Evolutionary conservation across 176 grass and related monocot genomes (phyloP), one percentile per base, ranked within the genome.

Genomic region (Secale cereale): DNA sequence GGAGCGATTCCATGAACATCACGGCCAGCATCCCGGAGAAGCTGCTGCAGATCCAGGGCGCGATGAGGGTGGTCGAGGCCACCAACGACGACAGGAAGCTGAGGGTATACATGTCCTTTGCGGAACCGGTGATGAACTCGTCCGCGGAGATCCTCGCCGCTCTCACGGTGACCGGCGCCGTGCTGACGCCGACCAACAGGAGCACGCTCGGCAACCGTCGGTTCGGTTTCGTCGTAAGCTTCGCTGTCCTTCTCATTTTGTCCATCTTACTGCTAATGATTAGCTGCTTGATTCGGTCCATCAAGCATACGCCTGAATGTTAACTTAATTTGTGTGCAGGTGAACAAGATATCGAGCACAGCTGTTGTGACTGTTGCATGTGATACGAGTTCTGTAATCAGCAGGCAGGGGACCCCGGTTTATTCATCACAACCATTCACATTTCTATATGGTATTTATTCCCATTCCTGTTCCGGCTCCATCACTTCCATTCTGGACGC

Each of bases 361-460:
- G 69, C 87, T 41, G 57, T 95, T 62, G 91, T 98, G 27, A 94
- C 91, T 1, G 65, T 98, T 23, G 79, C 77, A 65, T 94, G 89
- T 12, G 83, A 95, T 27, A 35, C 86, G 30, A 84, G 54, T n/a
- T 88, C 87, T 7, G 86, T 98, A 76, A 98, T 95, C 45, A 95
- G 96, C 88, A 90, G 96, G 86, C 96, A 98, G 65, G 91, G 93
- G 30, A 98, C 91, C 60, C 96, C 93, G 1, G 74, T 94, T 79
- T 67, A 57, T 80, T 82, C 86, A 46, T 85, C 86, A 64, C 65
- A 95, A 14, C 83, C 96, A n/a, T 70, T 92, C 48, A 86, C 89
- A 15, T 98, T 98, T 85, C 93, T 98, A 66, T 95, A 98, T 84
- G 96, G 96, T 98, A 74, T 50, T 6, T 68, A 74, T 63, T 28